Percentiles rank a stretch among this genome's conserved stretches.
phyloP scores from a whole-genome alignment of 192 early-diverging fungal genomes.

The Linnemannia hyalina region DNA sequence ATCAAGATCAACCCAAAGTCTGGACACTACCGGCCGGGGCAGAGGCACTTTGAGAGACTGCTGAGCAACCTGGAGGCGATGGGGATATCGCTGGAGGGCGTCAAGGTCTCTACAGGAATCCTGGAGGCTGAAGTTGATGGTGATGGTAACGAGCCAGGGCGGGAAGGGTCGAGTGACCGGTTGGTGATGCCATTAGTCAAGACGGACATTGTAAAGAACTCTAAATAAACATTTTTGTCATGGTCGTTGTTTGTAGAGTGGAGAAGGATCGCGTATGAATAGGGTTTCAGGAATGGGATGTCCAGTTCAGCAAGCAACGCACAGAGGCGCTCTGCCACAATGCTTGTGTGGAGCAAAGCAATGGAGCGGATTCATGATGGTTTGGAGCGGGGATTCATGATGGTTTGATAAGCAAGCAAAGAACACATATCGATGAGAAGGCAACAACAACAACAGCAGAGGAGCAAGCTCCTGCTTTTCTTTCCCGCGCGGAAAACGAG shows the following conservation, averaged over 20 bases:
- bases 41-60: constrained; percentile 54
- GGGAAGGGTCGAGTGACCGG: neutral
- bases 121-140: constrained; percentile 5
- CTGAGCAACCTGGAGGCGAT: constrained; percentile 20
- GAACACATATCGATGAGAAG: too few relatives aligned
- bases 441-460: neutral
- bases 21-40: constrained; percentile 59
- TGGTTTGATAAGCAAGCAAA: too few relatives aligned
- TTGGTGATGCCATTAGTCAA: constrained; percentile 18
- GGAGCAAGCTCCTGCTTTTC: too few relatives aligned
- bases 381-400: too few relatives aligned
- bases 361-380: too few relatives aligned
- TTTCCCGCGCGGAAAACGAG: too few relatives aligned
- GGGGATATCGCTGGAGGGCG: constrained; percentile 41
- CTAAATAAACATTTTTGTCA: neutral
- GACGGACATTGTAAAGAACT: neutral
- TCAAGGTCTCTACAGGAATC: constrained; percentile 39
- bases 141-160: neutral
- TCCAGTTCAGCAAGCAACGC: too few relatives aligned
- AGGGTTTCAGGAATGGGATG: too few relatives aligned
- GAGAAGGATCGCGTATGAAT: too few relatives aligned
- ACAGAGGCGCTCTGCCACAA: too few relatives aligned
- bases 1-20: constrained; percentile 60
- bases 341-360: too few relatives aligned
- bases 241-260: too few relatives aligned